phyloP scores from a whole-genome alignment of 345 rosid genomes.

The Eucalyptus curtisii region DNA sequence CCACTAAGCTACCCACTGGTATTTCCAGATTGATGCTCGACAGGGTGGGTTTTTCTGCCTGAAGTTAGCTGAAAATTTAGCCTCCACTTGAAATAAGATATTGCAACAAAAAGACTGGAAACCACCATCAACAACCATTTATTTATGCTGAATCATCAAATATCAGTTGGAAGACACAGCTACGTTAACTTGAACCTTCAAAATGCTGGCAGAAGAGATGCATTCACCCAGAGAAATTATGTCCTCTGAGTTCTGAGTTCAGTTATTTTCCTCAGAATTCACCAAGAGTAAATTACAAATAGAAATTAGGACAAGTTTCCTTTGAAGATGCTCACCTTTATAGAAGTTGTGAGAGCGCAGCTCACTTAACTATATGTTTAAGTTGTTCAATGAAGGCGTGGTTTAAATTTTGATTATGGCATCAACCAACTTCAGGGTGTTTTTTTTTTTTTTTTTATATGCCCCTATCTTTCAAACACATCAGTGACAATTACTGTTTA shows the following conservation, averaged over 20 bases:
- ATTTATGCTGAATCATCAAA: neutral
- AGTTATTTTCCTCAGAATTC: neutral
- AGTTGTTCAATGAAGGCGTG: neutral
- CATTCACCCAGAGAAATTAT: neutral
- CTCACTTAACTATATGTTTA: neutral
- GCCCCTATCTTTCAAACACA: neutral
- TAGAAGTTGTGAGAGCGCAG: neutral
- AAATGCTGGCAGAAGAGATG: neutral
- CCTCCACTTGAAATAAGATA: neutral
- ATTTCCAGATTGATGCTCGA: slow-evolving; percentile 68
- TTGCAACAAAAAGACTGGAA: neutral
- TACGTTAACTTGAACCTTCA: neutral
- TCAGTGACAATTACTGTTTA: neutral
- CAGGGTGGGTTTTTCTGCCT: slow-evolving; percentile 57
- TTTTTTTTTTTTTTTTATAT: neutral
- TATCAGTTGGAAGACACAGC: neutral
- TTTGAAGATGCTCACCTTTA: neutral
- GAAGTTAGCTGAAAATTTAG: neutral
- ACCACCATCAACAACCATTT: neutral
- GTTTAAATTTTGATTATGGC: neutral
- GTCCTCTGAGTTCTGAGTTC: neutral
- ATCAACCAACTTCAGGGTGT: neutral
- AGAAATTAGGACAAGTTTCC: neutral
- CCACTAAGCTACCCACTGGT: slow-evolving; percentile 73
- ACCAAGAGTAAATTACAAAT: neutral